These are phyloP conservation scores for Wickerhamomyces sp. DNA, from an alignment of 1,139 yeast species.

Conservation along the genomic window DNA sequence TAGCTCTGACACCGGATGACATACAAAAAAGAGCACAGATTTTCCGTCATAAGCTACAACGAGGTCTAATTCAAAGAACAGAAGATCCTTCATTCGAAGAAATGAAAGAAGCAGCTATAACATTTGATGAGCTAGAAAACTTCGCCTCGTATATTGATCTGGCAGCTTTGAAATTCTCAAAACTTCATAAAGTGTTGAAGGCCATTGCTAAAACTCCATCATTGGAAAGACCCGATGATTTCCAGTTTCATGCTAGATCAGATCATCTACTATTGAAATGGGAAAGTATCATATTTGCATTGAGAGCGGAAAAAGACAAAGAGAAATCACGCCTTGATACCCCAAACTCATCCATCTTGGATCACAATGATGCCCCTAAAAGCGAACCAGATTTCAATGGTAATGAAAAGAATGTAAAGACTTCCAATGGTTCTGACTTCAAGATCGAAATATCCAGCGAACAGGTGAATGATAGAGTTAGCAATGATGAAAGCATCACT, in stretches of 20 bases:
- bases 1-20: not conserved
- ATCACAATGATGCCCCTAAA: not conserved
- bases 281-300: conserved; percentile 21
- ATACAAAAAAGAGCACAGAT: not conserved
- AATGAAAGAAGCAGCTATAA: conserved; percentile 38
- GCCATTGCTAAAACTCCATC: conserved; percentile 42
- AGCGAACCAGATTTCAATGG: not conserved
- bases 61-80: conserved; percentile 23
- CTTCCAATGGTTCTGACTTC: too few relatives aligned
- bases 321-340: conserved; percentile 2
- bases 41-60: conserved; percentile 27
- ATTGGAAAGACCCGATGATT: conserved; percentile 42
- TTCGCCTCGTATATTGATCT: conserved; percentile 36
- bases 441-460: too few relatives aligned
- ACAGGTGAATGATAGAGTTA: too few relatives aligned
- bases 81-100: conserved; percentile 34
- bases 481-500: not conserved
- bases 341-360: conserved; percentile 5
- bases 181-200: conserved; percentile 49
- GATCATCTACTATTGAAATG: conserved; percentile 40
- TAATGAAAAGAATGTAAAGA: too few relatives aligned
- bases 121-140: conserved; percentile 39
- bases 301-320: conserved; percentile 16
- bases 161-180: conserved; percentile 38
- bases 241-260: conserved; percentile 44